These are phyloP conservation scores for Penicillium ucsense DNA, from an alignment of 495 filamentous ascomycete genomes.

Conservation along the genomic window DNA sequence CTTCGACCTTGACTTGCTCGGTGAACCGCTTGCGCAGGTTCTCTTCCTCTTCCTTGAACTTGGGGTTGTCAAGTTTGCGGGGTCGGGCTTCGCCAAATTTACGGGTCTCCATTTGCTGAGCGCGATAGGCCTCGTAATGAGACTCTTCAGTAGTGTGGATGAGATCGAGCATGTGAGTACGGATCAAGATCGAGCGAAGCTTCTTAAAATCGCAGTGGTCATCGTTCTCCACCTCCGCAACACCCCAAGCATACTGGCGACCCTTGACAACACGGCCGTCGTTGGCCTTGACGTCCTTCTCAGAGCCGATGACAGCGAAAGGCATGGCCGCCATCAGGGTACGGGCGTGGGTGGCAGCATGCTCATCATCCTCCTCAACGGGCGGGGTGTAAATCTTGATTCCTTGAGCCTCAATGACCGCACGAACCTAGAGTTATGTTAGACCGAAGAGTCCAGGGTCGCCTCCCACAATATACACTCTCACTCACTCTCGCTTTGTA, in stretches of 20 bases:
- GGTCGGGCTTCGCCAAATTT: slow-evolving; percentile 98
- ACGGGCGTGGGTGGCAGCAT: slow-evolving; percentile 85
- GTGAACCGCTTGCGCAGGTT: slow-evolving; percentile 96
- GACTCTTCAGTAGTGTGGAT: slow-evolving; percentile 99
- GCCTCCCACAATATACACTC: background rate
- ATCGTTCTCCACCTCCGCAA: slow-evolving; percentile 98
- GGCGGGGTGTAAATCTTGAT: slow-evolving; percentile 99
- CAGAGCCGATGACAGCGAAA: slow-evolving; percentile 95
- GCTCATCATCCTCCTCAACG: slow-evolving; percentile 94
- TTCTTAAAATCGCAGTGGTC: slow-evolving; percentile 99
- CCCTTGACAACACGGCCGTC: slow-evolving; percentile 96
- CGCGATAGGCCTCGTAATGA: slow-evolving; percentile 98
- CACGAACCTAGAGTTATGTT: slow-evolving; percentile 57
- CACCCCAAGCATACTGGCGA: slow-evolving; percentile 97
- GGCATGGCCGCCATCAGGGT: slow-evolving; percentile 95
- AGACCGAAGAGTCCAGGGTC: background rate
- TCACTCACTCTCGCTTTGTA: slow-evolving; percentile 82
- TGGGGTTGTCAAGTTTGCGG: slow-evolving; percentile 97
- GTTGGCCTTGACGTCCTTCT: slow-evolving; percentile 96
- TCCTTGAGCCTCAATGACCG: slow-evolving; percentile 92
- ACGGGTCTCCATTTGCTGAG: slow-evolving; percentile 98
- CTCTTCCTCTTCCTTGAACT: slow-evolving; percentile 99
- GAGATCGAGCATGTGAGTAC: slow-evolving; percentile 99
- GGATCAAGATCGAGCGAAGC: slow-evolving; percentile 94
- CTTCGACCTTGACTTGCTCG: slow-evolving; percentile 99